Conservation (phyloP, 176 grass and related monocot species). For the Phoenix dactylifera region DNA sequence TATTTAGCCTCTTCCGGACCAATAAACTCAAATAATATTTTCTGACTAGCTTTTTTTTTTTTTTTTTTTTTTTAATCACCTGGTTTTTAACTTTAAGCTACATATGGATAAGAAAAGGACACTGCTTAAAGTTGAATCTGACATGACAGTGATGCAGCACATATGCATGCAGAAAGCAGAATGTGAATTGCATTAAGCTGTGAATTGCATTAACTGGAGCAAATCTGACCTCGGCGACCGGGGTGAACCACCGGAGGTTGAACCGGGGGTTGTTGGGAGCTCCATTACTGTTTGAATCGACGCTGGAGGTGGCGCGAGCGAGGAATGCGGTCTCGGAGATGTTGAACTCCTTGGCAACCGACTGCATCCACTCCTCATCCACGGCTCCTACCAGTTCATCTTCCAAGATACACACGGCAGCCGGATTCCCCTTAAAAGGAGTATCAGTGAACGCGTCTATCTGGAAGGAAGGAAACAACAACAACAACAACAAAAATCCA, state of each 20-base stretch:
- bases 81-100: too few relatives aligned
- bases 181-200: too few relatives aligned
- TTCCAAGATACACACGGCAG: conserved; percentile 56
- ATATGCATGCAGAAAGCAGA: too few relatives aligned
- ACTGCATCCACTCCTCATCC: conserved; percentile 58
- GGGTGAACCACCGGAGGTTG: conserved; percentile 66
- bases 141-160: too few relatives aligned
- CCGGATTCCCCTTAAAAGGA: conserved; percentile 74
- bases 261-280: conserved; percentile 23
- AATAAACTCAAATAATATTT: too few relatives aligned
- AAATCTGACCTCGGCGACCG: conserved; percentile 36
- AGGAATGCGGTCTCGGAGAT: conserved; percentile 46
- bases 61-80: too few relatives aligned
- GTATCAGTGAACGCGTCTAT: conserved; percentile 50
- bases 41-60: too few relatives aligned
- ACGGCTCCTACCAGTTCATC: conserved; percentile 8
- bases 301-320: conserved; percentile 6
- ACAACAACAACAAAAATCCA: too few relatives aligned
- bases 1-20: too few relatives aligned
- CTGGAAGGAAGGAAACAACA: conserved; percentile 6
- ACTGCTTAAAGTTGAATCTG: too few relatives aligned
- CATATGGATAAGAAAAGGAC: too few relatives aligned
- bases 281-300: conserved; percentile 1
- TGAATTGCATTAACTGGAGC: too few relatives aligned
- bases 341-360: conserved; percentile 80